These are phyloP conservation scores for Gracilariopsis chorda DNA, from an alignment of 23 red algal genomes.

Conservation along the genomic window DNA sequence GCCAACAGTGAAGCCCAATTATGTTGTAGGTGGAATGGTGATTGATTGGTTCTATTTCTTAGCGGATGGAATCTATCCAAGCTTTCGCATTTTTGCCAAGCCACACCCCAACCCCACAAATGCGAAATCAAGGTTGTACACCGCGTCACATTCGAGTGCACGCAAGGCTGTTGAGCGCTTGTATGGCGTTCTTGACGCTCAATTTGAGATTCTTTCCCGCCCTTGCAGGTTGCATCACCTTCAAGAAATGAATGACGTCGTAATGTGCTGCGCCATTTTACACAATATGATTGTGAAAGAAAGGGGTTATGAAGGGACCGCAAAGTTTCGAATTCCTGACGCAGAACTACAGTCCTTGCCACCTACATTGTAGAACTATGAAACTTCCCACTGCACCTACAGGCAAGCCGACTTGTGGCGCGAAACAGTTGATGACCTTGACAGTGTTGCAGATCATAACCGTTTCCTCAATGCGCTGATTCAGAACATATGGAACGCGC, in stretches of 20 bases:
- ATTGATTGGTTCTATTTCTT: constrained; percentile 7
- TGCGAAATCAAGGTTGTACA: neutral
- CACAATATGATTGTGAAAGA: constrained; percentile 25
- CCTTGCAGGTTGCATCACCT: neutral
- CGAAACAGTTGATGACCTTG: too few species aligned
- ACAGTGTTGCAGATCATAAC: too few species aligned
- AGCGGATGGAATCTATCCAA: constrained; percentile 41
- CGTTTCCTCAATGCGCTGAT: too few species aligned
- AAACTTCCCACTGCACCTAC: too few species aligned
- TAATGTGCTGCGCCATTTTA: neutral
- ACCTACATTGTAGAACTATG: too few species aligned
- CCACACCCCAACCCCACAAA: neutral
- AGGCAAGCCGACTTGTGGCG: too few species aligned
- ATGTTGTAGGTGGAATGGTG: neutral
- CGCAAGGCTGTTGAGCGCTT: neutral
- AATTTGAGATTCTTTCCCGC: neutral
- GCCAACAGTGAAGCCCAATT: neutral
- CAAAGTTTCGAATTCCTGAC: too few species aligned
- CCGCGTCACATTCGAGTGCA: neutral
- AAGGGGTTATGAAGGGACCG: neutral
- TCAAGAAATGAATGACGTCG: neutral
- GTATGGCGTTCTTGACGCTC: neutral
- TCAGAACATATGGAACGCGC: too few species aligned
- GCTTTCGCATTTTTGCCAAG: neutral
- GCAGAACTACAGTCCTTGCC: too few species aligned